phyloP scores from a whole-genome alignment of 2,329 filamentous ascomycete genomes.

The Orbilia brochopaga region DNA sequence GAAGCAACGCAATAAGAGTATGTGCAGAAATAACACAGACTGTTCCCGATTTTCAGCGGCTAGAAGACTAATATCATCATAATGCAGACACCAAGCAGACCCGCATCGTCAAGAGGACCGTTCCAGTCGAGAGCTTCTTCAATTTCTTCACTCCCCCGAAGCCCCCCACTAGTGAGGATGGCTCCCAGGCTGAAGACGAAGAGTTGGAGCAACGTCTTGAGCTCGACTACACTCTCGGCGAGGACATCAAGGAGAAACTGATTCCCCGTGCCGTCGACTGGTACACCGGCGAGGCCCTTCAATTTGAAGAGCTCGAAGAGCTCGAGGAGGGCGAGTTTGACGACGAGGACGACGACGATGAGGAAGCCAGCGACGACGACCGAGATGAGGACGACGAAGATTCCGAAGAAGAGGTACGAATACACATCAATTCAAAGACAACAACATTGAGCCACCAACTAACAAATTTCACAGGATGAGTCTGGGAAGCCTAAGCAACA shows the following conservation, averaged over 20 bases:
- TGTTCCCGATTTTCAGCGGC: neutral
- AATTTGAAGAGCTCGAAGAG: constrained; percentile 91
- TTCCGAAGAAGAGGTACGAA: constrained; percentile 74
- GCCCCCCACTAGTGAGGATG: constrained; percentile 73
- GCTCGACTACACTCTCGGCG: constrained; percentile 96
- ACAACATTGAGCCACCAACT: constrained; percentile 22
- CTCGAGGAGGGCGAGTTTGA: constrained; percentile 83
- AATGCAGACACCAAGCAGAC: constrained; percentile 93
- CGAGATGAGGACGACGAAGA: constrained; percentile 79
- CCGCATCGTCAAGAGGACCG: constrained; percentile 97
- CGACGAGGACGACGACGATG: constrained; percentile 90
- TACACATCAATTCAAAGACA: constrained; percentile 53
- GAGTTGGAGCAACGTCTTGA: constrained; percentile 98
- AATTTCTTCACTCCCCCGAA: constrained; percentile 98
- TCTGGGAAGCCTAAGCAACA: constrained; percentile 82
- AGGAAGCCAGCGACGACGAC: constrained; percentile 79
- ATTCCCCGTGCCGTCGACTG: constrained; percentile 98
- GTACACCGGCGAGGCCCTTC: constrained; percentile 98
- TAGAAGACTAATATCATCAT: constrained; percentile 51
- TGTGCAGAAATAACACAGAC: constrained; percentile 56
- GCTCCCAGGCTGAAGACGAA: constrained; percentile 68
- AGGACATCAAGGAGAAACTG: constrained; percentile 99
- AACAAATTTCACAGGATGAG: constrained; percentile 69
- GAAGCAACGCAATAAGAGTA: constrained; percentile 99
- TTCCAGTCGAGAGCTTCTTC: constrained; percentile 97